phyloP scores from a whole-genome alignment of 2,329 filamentous ascomycete genomes.

The Ophiostoma fasciatum region DNA sequence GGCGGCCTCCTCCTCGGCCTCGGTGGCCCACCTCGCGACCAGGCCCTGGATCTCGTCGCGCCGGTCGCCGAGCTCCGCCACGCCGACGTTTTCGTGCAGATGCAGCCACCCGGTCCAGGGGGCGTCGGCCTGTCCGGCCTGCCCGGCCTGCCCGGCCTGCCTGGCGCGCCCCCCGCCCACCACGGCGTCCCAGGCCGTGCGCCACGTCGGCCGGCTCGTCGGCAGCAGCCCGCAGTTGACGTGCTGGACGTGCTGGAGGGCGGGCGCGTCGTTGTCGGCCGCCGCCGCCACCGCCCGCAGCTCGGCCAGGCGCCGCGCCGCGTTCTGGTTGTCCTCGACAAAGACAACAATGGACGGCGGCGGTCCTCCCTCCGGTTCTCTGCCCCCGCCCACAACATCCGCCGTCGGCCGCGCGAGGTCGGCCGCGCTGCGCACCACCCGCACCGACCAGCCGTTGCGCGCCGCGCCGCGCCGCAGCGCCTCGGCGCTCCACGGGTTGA shows the following conservation, averaged over 20 bases:
- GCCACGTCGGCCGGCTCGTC: conserved; percentile 39
- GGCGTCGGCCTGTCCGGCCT: conserved; percentile 6
- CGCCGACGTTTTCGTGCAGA: conserved; percentile 51
- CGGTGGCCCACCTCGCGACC: conserved; percentile 24
- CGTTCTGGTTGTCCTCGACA: conserved; percentile 49
- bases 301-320: conserved; percentile 26
- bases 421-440: conserved; percentile 29
- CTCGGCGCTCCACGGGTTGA: conserved; percentile 81
- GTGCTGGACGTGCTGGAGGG: conserved; percentile 30
- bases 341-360: conserved; percentile 45
- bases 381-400: conserved; percentile 17
- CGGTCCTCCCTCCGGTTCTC: not conserved
- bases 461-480: conserved; percentile 61
- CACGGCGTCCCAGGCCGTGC: conserved; percentile 26
- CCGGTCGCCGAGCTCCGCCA: conserved; percentile 33
- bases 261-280: conserved; percentile 6
- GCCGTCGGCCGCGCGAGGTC: conserved; percentile 25
- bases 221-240: conserved; percentile 52
- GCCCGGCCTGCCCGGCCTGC: no score
- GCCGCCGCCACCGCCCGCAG: conserved; percentile 21
- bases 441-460: conserved; percentile 50
- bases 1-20: not conserved
- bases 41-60: conserved; percentile 31
- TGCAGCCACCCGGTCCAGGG: conserved; percentile 39
- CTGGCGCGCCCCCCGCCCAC: not conserved